Conservation (phyloP, 768 basidiomycete species). For the Crassisporium funariophilum region DNA sequence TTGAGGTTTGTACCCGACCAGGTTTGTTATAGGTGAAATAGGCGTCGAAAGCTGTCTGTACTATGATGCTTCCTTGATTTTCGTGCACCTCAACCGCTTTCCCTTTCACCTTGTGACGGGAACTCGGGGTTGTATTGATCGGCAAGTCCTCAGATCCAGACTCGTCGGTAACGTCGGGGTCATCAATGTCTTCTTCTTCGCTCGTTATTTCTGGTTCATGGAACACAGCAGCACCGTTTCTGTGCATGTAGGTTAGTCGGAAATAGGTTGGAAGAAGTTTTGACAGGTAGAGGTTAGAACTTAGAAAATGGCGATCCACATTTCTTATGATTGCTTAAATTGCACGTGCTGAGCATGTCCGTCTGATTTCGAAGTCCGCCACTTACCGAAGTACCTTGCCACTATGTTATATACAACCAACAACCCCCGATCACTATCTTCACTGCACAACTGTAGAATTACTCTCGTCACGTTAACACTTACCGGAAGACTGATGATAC, state of each 20-base stretch:
- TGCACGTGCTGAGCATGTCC: too few relatives aligned
- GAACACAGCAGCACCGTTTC: neutral
- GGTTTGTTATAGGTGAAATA: slow-evolving; percentile 74
- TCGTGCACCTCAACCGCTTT: slow-evolving; percentile 20
- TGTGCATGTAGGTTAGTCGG: neutral
- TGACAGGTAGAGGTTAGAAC: too few relatives aligned
- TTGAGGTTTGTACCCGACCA: slow-evolving; percentile 66
- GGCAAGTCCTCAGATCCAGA: slow-evolving; percentile 16
- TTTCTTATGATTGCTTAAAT: too few relatives aligned
- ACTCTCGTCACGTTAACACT: too few relatives aligned
- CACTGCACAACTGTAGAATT: too few relatives aligned
- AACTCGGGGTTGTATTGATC: slow-evolving; percentile 8
- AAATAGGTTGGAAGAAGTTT: neutral
- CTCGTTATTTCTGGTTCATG: slow-evolving; percentile 10
- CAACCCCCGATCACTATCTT: too few relatives aligned
- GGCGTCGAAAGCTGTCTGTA: slow-evolving; percentile 77
- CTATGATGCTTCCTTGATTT: slow-evolving; percentile 40
- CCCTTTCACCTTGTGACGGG: slow-evolving; percentile 23
- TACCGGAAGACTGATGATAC: too few relatives aligned
- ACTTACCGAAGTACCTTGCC: too few relatives aligned
- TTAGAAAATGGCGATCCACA: too few relatives aligned
- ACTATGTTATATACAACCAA: too few relatives aligned
- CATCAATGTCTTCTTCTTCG: slow-evolving; percentile 22
- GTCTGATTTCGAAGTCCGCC: too few relatives aligned
- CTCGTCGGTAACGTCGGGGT: slow-evolving; percentile 15